Evolutionary conservation across 495 filamentous ascomycete species (phyloP), one percentile per base, ranked within the genome.

Genomic region (Xylaria curta): DNA sequence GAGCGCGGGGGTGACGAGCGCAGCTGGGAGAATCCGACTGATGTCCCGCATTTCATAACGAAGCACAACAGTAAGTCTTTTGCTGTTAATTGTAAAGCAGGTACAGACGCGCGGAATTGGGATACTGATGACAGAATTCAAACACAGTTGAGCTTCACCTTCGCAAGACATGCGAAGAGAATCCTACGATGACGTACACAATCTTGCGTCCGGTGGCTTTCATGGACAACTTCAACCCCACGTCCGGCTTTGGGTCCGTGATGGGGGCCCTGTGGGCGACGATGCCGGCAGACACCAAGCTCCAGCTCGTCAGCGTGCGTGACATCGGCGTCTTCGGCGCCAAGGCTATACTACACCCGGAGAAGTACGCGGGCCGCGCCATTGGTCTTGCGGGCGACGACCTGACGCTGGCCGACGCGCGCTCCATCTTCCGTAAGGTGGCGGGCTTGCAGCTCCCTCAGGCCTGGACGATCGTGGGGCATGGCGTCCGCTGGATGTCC

Each of bases 251-350:
- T 42, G 86, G 88, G 46, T 85, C 87, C 59, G 81, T 90, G 0
- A 91, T 93, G 74, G 85, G 88, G 0, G 81, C 85, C 36, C 86
- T 89, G 80, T 85, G 85, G 77, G 71, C 70, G 15, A 79, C 83
- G 10, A 76, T 76, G 75, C 85, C 40, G 66, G 80, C 67, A 12
- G 78, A 82, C 21, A 78, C 85, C 51, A 86, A 83, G 31, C 78
- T 93, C 28, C 91, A 92, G 71, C 76, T 90, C 54, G 78, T 93
- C 56, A 83, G 87, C 21, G 82, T 84, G 0, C 80, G 74, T 0
- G 91, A 93, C 73, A 92, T 94, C 77, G 91, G 92, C 0, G 68
- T 83, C 68, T 89, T 92, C 69, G 91, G 79, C 4, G 88, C 88
- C 7, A 78, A 85, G 69, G 91, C 89, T 0, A 87, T 94, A 0